A percentile compares a stretch with the other conserved stretches of the same genome.
phyloP scores from a whole-genome alignment of 805 yeast species.

The Ogataea paraovalis region DNA sequence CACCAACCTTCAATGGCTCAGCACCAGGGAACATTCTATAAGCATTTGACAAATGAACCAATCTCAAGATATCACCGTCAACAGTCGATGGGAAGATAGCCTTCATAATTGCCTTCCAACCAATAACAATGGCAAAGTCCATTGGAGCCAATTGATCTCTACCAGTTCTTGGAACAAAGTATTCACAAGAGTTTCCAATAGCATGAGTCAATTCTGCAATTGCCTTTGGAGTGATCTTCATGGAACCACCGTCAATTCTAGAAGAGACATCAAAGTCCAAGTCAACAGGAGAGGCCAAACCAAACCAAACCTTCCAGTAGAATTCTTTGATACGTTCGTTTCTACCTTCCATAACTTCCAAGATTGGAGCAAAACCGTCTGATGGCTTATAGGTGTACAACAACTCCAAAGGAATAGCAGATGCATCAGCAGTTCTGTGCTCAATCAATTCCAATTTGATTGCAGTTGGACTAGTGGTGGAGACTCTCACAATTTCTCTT shows the following conservation, averaged over 20 bases:
- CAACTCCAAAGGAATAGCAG: slow-evolving; percentile 72
- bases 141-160: slow-evolving; percentile 89
- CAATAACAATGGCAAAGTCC: slow-evolving; percentile 98
- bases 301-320: slow-evolving; percentile 98
- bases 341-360: slow-evolving; percentile 86
- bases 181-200: slow-evolving; percentile 95
- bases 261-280: slow-evolving; percentile 68
- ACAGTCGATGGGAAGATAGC: slow-evolving; percentile 96
- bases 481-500: slow-evolving; percentile 63
- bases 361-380: slow-evolving; percentile 94
- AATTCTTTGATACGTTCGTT: slow-evolving; percentile 90
- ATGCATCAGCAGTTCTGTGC: slow-evolving; percentile 76
- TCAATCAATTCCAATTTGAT: slow-evolving; percentile 79
- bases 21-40: slow-evolving; percentile 93
- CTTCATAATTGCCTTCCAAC: slow-evolving; percentile 97
- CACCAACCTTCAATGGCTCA: slow-evolving; percentile 83
- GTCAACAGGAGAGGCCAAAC: slow-evolving; percentile 53
- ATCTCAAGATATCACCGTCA: slow-evolving; percentile 91
- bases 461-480: slow-evolving; percentile 40
- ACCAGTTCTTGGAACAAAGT: slow-evolving; percentile 84
- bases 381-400: slow-evolving; percentile 74
- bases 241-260: slow-evolving; percentile 65
- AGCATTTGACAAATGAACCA: slow-evolving; percentile 93
- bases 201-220: slow-evolving; percentile 94
- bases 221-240: slow-evolving; percentile 66